A percentile compares a stretch with the other conserved stretches of the same genome.
phyloP scores from a whole-genome alignment of 2,329 filamentous ascomycete genomes.

The Pseudogymnoascus destructans region DNA sequence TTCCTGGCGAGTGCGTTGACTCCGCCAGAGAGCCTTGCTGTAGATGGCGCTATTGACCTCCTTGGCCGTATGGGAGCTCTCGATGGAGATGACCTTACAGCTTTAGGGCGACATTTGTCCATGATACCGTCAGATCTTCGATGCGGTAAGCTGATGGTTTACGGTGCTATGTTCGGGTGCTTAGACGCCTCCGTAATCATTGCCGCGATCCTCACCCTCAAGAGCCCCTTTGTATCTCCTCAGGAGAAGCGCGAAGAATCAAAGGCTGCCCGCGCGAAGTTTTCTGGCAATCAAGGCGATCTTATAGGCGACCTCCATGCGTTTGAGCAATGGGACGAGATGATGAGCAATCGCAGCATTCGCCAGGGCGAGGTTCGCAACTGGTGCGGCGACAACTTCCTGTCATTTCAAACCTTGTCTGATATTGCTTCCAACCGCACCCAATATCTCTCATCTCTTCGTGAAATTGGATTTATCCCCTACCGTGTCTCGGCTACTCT shows the following conservation, averaged over 20 bases:
- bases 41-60: conserved; percentile 70
- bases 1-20: conserved; percentile 83
- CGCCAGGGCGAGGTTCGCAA: conserved; percentile 50
- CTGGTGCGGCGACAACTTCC: conserved; percentile 78
- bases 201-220: conserved; percentile 80
- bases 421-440: conserved; percentile 79
- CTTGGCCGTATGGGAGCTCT: conserved; percentile 79
- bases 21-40: conserved; percentile 71
- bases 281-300: conserved; percentile 70
- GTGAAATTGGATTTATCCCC: conserved; percentile 69
- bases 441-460: conserved; percentile 75
- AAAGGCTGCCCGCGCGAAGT: conserved; percentile 60
- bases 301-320: conserved; percentile 76
- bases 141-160: conserved; percentile 89
- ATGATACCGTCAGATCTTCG: conserved; percentile 90
- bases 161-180: conserved; percentile 86
- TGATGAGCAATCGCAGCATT: conserved; percentile 40
- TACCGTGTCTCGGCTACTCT: conserved; percentile 28
- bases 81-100: conserved; percentile 74
- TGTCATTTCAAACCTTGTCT: conserved; percentile 68
- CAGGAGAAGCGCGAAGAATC: conserved; percentile 72
- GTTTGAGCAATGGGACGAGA: conserved; percentile 68
- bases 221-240: conserved; percentile 75
- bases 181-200: conserved; percentile 80
- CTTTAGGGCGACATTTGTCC: conserved; percentile 81